phyloP scores from a whole-genome alignment of 257 asterid genomes.

The Solanum corneliomulleri region DNA sequence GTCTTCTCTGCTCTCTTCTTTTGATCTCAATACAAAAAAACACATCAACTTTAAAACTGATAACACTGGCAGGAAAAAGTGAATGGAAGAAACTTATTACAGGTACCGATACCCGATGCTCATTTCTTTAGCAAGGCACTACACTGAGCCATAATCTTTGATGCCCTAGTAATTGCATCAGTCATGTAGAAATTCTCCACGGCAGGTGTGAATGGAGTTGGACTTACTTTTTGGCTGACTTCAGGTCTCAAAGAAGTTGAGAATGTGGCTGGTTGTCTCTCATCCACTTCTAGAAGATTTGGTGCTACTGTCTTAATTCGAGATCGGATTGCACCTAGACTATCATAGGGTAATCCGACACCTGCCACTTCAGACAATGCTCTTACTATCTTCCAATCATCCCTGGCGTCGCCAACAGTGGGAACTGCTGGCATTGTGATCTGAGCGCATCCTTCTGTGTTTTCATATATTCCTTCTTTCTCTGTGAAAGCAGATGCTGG shows the following conservation, averaged over 20 bases:
- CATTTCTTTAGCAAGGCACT: conserved; percentile 59
- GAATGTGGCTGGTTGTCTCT: conserved; percentile 67
- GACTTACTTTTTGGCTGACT: conserved; percentile 31
- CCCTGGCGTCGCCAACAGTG: conserved; percentile 93
- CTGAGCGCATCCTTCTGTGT: conserved; percentile 92
- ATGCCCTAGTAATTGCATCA: conserved; percentile 81
- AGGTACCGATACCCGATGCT: conserved; percentile 9
- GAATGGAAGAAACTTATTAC: conserved; percentile 31
- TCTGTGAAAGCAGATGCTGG: conserved; percentile 92
- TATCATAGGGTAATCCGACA: conserved; percentile 46
- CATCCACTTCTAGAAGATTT: conserved; percentile 64
- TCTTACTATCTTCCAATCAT: conserved; percentile 87
- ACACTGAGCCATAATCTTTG: conserved; percentile 99
- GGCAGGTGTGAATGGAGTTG: conserved; percentile 43
- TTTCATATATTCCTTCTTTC: conserved; percentile 85
- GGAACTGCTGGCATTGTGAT: conserved; percentile 89
- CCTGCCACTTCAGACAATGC: conserved; percentile 88
- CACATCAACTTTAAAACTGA: conserved; percentile 1
- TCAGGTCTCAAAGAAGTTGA: conserved; percentile 76
- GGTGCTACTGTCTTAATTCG: conserved; percentile 81
- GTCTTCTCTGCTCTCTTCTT: not conserved
- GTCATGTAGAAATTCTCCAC: conserved; percentile 92
- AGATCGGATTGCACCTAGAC: conserved; percentile 45
- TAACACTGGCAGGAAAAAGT: not conserved
- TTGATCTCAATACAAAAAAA: conserved; percentile 1